Percentiles rank a stretch among this genome's conserved stretches.
Conservation (phyloP, 768 basidiomycete species). For the Pisolithus orientalis region DNA sequence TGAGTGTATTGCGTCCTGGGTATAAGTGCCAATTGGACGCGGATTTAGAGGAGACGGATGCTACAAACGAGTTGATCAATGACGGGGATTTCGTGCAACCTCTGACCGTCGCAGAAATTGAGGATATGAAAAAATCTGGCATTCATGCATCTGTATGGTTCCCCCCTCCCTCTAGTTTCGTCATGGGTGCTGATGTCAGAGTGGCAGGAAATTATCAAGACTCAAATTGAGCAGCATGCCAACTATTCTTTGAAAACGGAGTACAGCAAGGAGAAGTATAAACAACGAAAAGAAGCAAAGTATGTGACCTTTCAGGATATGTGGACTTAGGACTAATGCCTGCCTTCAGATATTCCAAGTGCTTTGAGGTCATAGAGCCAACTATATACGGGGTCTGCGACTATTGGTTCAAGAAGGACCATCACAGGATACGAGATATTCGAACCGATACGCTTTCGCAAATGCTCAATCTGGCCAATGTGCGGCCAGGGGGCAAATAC, state of each 20-base stretch:
- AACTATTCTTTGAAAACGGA: conserved; percentile 94
- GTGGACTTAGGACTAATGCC: background rate
- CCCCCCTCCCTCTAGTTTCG: conserved; percentile 1
- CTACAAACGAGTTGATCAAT: conserved; percentile 94
- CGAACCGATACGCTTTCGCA: conserved; percentile 87
- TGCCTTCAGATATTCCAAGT: conserved; percentile 68
- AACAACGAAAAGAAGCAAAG: conserved; percentile 96
- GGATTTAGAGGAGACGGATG: conserved; percentile 84
- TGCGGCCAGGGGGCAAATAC: conserved; percentile 82
- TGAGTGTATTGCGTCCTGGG: conserved; percentile 24
- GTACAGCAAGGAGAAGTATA: conserved; percentile 98
- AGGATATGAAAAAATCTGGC: conserved; percentile 75
- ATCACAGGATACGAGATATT: conserved; percentile 73
- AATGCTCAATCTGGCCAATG: conserved; percentile 75
- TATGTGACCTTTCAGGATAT: conserved; percentile 30
- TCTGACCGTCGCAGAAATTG: conserved; percentile 78
- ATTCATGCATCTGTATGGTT: conserved; percentile 62
- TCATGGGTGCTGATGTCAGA: conserved; percentile 7
- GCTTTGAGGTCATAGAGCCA: conserved; percentile 83
- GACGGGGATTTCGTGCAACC: conserved; percentile 83
- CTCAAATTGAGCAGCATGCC: conserved; percentile 88
- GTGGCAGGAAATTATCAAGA: conserved; percentile 87
- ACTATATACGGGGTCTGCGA: conserved; percentile 83
- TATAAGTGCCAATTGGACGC: background rate
- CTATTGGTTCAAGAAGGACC: conserved; percentile 85